phyloP scores from a whole-genome alignment of 371 early-diverging fungal genomes.

The Rhizopus delemar region DNA sequence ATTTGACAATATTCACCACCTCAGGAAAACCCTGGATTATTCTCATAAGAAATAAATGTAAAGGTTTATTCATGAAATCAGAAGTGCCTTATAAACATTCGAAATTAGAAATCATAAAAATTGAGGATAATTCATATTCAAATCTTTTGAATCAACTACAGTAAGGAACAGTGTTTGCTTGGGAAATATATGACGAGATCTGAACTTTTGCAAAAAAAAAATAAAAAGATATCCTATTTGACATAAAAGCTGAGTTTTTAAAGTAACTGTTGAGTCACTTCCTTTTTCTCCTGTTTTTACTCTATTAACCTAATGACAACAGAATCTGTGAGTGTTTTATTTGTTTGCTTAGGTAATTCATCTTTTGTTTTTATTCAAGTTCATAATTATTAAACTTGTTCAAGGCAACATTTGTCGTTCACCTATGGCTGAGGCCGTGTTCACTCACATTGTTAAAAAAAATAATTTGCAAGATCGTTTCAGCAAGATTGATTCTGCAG shows the following conservation, averaged over 20 bases:
- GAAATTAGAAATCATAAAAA: constrained; percentile 29
- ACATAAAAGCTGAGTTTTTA: neutral
- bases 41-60: constrained; percentile 86
- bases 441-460: constrained; percentile 69
- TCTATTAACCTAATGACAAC: constrained; percentile 28
- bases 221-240: too few relatives aligned
- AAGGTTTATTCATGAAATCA: constrained; percentile 70
- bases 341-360: constrained; percentile 73
- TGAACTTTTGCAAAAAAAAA: too few relatives aligned
- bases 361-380: neutral
- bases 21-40: constrained; percentile 57
- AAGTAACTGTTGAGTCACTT: too few relatives aligned
- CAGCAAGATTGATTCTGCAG: constrained; percentile 81
- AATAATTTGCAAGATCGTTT: constrained; percentile 60
- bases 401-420: constrained; percentile 87
- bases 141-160: too few relatives aligned
- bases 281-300: neutral
- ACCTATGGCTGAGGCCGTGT: constrained; percentile 93
- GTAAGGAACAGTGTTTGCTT: constrained; percentile 32
- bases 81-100: constrained; percentile 63
- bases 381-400: neutral
- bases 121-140: neutral
- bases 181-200: constrained; percentile 61
- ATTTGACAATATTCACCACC: too few relatives aligned
- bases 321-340: constrained; percentile 56